A percentile compares a stretch with the other conserved stretches of the same genome.
Conservation (phyloP, 2,329 filamentous ascomycete species). For the Akanthomyces muscarius region DNA sequence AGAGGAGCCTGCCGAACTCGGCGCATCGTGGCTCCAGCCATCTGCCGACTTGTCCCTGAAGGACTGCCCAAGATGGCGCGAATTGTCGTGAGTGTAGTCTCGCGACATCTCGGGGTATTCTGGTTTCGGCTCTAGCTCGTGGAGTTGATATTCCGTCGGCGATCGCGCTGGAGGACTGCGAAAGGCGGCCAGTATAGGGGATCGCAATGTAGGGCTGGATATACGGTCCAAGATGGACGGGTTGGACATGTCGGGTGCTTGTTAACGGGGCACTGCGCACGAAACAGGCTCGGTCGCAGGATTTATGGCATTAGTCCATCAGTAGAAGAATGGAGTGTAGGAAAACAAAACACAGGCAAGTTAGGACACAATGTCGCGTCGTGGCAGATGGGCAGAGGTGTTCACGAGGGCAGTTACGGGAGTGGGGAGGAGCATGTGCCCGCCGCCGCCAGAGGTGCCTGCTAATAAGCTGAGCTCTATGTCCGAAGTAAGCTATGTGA, state of each 20-base stretch:
- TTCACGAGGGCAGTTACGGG: conserved; percentile 12
- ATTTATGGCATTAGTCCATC: neutral
- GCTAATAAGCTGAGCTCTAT: neutral
- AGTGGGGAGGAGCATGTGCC: conserved; percentile 16
- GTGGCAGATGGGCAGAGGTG: conserved; percentile 2
- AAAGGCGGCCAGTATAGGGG: conserved; percentile 26
- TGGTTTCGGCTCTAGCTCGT: conserved; percentile 36
- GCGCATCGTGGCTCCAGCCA: conserved; percentile 22
- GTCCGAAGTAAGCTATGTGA: neutral
- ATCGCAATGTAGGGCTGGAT: conserved; percentile 21
- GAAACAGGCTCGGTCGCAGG: neutral
- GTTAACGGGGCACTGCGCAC: neutral
- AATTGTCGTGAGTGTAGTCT: neutral
- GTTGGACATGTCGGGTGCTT: conserved; percentile 13
- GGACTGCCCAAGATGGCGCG: conserved; percentile 18
- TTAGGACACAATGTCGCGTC: neutral
- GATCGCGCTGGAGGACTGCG: conserved; percentile 25
- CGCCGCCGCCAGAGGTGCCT: neutral
- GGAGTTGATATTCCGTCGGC: conserved; percentile 35
- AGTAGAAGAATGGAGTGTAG: neutral
- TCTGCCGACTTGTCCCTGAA: conserved; percentile 18
- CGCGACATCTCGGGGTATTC: conserved; percentile 21
- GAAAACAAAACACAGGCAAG: neutral
- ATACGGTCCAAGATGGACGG: conserved; percentile 11
- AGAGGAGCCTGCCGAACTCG: conserved; percentile 29